Evolutionary conservation across 495 filamentous ascomycete genomes (phyloP).

Genomic region (Aspergillus kassunensis): DNA sequence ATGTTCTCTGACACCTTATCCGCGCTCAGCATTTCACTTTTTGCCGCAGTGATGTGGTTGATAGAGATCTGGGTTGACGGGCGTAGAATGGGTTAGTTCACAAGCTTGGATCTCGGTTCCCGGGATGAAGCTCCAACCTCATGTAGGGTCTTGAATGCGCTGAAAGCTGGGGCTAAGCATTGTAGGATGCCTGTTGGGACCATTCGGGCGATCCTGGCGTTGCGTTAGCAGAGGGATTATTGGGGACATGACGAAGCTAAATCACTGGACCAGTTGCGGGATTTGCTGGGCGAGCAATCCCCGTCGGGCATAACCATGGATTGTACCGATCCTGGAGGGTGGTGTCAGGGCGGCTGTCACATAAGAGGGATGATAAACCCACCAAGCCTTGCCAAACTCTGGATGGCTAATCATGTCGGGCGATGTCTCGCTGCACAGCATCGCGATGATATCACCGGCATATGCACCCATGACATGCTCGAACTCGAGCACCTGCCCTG

Average conservation of each 20-base stretch:
- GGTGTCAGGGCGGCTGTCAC: too few relatives aligned
- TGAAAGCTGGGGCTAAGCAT: not conserved
- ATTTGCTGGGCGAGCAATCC: too few relatives aligned
- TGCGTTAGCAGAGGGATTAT: too few relatives aligned
- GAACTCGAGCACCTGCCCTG: not conserved
- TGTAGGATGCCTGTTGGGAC: not conserved
- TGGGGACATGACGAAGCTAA: too few relatives aligned
- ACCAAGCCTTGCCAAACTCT: conserved; percentile 2
- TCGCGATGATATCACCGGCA: conserved; percentile 5
- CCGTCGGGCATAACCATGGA: too few relatives aligned
- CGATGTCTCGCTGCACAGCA: not conserved
- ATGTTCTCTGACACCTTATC: not conserved
- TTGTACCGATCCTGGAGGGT: too few relatives aligned
- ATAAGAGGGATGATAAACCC: not conserved
- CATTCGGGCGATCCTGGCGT: too few relatives aligned
- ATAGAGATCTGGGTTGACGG: not conserved
- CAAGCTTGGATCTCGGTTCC: too few relatives aligned
- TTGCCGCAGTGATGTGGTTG: not conserved
- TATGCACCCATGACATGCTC: conserved; percentile 5
- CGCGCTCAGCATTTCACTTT: not conserved
- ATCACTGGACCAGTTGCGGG: too few relatives aligned
- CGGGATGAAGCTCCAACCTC: not conserved
- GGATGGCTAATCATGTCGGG: not conserved
- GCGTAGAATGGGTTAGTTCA: not conserved
- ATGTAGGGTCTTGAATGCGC: not conserved